These are phyloP conservation scores for Medicago arabica DNA, from an alignment of 306 rosid genomes.

Conservation along the genomic window DNA sequence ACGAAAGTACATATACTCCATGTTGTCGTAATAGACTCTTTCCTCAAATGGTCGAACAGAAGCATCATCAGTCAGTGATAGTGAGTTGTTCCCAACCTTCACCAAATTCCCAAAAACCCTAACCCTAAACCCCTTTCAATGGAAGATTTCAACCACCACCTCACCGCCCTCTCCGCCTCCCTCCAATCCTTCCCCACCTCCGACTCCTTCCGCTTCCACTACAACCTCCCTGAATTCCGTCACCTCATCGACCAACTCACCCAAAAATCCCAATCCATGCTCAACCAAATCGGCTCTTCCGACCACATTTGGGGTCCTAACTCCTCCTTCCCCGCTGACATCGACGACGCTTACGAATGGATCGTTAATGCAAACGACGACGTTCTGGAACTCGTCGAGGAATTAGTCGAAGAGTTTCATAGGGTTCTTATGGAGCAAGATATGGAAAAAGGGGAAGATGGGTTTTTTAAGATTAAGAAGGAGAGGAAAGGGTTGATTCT, in stretches of 20 bases:
- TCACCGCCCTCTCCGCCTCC: slow-evolving; percentile 58
- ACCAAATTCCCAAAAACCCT: slow-evolving; percentile 50
- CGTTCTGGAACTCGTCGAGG: slow-evolving; percentile 60
- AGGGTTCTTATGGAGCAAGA: slow-evolving; percentile 31
- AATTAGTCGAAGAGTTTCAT: slow-evolving; percentile 57
- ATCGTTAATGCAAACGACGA: slow-evolving; percentile 78
- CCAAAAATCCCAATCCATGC: slow-evolving; percentile 61
- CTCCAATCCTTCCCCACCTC: slow-evolving; percentile 65
- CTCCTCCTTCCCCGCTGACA: slow-evolving; percentile 62
- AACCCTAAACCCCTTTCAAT: slow-evolving; percentile 32
- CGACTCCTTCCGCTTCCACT: slow-evolving; percentile 70
- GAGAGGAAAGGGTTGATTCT: neutral
- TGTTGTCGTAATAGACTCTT: neutral
- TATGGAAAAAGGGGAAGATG: slow-evolving; percentile 67
- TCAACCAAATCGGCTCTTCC: slow-evolving; percentile 58
- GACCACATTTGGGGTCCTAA: slow-evolving; percentile 60
- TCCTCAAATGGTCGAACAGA: neutral
- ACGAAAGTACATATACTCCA: neutral
- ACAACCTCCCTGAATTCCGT: slow-evolving; percentile 72
- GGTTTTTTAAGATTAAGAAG: slow-evolving; percentile 19
- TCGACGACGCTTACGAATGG: slow-evolving; percentile 90
- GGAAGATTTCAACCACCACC: slow-evolving; percentile 41
- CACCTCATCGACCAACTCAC: slow-evolving; percentile 58
- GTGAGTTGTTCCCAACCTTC: neutral
- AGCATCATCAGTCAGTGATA: neutral